Percentiles rank a stretch among this genome's conserved stretches.
These are phyloP conservation scores for Rusavskia elegans DNA, from an alignment of 495 filamentous ascomycete genomes.

Conservation along the genomic window DNA sequence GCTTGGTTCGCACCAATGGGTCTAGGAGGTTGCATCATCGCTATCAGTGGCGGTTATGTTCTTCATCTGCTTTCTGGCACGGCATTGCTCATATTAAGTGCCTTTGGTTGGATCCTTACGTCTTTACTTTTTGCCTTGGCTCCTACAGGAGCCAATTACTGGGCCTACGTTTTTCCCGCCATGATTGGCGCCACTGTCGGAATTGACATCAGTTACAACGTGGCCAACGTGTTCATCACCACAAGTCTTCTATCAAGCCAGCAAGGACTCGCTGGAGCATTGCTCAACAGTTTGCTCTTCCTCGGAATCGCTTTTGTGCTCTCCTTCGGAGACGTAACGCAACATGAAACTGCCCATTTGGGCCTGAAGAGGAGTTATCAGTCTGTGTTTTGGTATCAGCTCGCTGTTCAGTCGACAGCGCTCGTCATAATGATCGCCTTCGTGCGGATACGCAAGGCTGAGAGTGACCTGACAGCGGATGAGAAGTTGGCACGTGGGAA, in stretches of 20 bases:
- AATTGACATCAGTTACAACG: constrained; percentile 71
- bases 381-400: constrained; percentile 52
- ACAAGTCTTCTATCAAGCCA: constrained; percentile 49
- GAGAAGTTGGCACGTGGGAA: constrained; percentile 33
- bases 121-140: constrained; percentile 58
- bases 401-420: constrained; percentile 37
- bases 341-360: constrained; percentile 31
- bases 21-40: constrained; percentile 56
- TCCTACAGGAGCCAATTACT: constrained; percentile 43
- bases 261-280: constrained; percentile 63
- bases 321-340: constrained; percentile 57
- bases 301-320: constrained; percentile 76
- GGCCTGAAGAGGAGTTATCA: constrained; percentile 39
- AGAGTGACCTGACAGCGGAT: constrained; percentile 53
- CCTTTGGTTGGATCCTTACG: constrained; percentile 45
- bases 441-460: constrained; percentile 49
- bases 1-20: constrained; percentile 71
- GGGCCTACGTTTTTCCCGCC: constrained; percentile 64
- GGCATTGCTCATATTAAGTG: constrained; percentile 51
- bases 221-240: constrained; percentile 75
- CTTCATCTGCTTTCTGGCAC: constrained; percentile 63
- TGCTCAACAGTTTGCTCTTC: constrained; percentile 50
- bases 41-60: constrained; percentile 55
- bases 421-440: constrained; percentile 40
- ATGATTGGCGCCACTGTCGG: constrained; percentile 73